These are phyloP conservation scores for Penicillium taxi DNA, from an alignment of 495 filamentous ascomycete genomes.

Conservation along the genomic window DNA sequence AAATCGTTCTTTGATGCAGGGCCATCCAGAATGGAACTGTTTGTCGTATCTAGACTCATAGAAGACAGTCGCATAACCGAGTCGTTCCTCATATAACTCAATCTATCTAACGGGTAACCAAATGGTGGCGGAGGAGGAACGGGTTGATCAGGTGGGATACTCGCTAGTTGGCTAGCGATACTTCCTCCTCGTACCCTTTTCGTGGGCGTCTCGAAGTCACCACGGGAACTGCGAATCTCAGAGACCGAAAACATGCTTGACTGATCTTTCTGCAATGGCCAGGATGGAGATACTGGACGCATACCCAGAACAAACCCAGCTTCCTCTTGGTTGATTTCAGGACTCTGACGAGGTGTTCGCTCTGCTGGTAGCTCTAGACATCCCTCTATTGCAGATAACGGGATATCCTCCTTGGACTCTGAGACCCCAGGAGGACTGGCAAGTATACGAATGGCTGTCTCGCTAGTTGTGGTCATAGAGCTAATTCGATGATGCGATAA, in stretches of 20 bases:
- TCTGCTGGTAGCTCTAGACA: constrained; percentile 35
- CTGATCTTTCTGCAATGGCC: constrained; percentile 23
- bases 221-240: constrained; percentile 11
- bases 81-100: constrained; percentile 34
- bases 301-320: constrained; percentile 21
- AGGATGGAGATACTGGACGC: constrained; percentile 28
- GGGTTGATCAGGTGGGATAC: constrained; percentile 31
- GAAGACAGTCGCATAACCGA: constrained; percentile 35
- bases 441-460: constrained; percentile 8
- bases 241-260: constrained; percentile 22
- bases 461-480: constrained; percentile 27
- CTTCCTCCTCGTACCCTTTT: constrained; percentile 30
- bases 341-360: constrained; percentile 33
- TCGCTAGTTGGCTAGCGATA: constrained; percentile 35
- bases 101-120: constrained; percentile 27
- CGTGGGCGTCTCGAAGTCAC: constrained; percentile 10
- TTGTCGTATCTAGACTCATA: constrained; percentile 39
- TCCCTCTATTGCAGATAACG: constrained; percentile 35
- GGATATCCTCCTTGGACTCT: constrained; percentile 24
- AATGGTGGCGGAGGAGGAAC: constrained; percentile 39
- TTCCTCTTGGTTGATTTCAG: constrained; percentile 27
- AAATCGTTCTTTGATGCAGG: constrained; percentile 22
- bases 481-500: constrained; percentile 17
- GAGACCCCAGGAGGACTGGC: constrained; percentile 10
- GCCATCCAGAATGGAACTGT: constrained; percentile 43